Conservation (phyloP, 1,284 basidiomycete genomes). For the Kalmanozyma brasiliensis region DNA sequence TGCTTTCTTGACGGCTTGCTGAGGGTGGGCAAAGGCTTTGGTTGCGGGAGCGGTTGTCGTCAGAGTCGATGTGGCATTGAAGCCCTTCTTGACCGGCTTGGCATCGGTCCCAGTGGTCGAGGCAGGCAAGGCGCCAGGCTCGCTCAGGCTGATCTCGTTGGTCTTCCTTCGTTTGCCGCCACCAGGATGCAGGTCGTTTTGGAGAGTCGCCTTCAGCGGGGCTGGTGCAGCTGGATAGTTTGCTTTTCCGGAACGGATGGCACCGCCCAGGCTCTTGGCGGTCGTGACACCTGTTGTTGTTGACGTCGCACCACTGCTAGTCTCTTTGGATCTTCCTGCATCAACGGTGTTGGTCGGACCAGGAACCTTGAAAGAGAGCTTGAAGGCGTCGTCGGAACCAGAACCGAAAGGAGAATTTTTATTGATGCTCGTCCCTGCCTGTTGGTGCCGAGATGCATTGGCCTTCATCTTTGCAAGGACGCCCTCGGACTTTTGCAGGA, state of each 20-base stretch:
- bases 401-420: not conserved
- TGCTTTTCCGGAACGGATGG: too few relatives aligned
- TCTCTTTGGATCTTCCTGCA: too few relatives aligned
- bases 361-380: not conserved
- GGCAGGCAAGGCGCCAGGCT: not conserved
- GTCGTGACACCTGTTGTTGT: too few relatives aligned
- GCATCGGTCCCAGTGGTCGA: not conserved
- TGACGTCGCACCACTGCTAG: too few relatives aligned
- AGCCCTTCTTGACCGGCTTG: slow-evolving; percentile 11
- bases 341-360: not conserved
- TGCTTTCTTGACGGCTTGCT: too few relatives aligned
- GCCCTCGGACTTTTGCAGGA: not conserved
- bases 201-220: too few relatives aligned
- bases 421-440: too few relatives aligned
- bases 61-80: not conserved
- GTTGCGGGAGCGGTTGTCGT: not conserved
- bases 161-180: slow-evolving; percentile 3
- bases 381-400: not conserved
- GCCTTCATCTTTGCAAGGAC: not conserved
- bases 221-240: too few relatives aligned
- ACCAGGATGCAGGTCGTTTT: too few relatives aligned
- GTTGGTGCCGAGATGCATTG: not conserved
- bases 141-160: not conserved
- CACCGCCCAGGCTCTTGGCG: too few relatives aligned
- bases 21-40: not conserved